Conservation (phyloP, 1,139 yeast species). For the Scheffersomyces insectosa region DNA sequence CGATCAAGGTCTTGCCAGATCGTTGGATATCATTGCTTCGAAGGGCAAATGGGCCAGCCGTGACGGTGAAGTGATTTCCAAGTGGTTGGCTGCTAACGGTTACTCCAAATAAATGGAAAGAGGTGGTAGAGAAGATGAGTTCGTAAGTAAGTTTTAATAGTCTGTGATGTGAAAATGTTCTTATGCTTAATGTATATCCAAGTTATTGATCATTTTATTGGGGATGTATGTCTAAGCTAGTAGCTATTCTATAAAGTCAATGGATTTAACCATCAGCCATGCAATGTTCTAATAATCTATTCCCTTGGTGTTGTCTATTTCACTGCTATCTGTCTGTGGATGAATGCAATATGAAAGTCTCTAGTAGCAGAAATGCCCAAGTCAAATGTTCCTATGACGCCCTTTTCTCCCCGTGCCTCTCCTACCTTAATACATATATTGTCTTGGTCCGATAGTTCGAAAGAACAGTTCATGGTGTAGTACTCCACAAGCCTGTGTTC, state of each 20-base stretch:
- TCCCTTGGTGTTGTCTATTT: too few relatives aligned
- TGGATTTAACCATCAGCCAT: too few relatives aligned
- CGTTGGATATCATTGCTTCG: slow-evolving; percentile 65
- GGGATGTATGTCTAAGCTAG: too few relatives aligned
- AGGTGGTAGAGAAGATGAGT: background rate
- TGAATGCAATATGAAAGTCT: slow-evolving; percentile 36
- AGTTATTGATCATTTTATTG: too few relatives aligned
- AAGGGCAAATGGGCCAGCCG: slow-evolving; percentile 67
- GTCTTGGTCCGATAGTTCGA: slow-evolving; percentile 24
- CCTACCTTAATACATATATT: slow-evolving; percentile 20
- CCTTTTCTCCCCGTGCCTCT: slow-evolving; percentile 4
- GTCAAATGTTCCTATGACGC: slow-evolving; percentile 23
- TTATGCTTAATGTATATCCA: too few relatives aligned
- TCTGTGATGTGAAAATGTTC: too few relatives aligned
- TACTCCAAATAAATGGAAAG: slow-evolving; percentile 23
- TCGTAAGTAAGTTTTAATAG: too few relatives aligned
- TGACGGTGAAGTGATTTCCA: slow-evolving; percentile 53
- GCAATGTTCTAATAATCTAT: too few relatives aligned
- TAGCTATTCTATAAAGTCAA: too few relatives aligned
- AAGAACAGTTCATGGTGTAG: slow-evolving; percentile 45
- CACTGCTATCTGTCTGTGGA: slow-evolving; percentile 19
- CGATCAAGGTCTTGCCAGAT: slow-evolving; percentile 71
- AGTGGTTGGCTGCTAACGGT: slow-evolving; percentile 54
- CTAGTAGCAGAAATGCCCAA: slow-evolving; percentile 29
- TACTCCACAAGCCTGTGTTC: slow-evolving; percentile 53